Evolutionary conservation across 805 yeast genomes (phyloP).

Genomic region (Yamadazyma sp.): DNA sequence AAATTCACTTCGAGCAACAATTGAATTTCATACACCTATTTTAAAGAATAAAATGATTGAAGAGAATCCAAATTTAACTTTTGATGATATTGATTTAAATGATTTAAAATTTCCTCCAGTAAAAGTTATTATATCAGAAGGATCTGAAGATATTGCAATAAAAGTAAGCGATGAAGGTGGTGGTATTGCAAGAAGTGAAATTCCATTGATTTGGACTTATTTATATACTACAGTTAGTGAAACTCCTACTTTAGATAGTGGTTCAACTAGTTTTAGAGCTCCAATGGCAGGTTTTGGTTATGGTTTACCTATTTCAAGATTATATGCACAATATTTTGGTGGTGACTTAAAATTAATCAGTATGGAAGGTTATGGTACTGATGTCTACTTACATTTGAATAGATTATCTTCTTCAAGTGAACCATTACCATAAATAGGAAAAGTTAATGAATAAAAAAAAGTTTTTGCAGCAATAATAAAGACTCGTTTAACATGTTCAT

Average conservation of each 20-base stretch:
- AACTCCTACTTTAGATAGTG: constrained; percentile 61
- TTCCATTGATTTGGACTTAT: constrained; percentile 87
- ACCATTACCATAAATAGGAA: constrained; percentile 59
- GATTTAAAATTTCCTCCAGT: constrained; percentile 79
- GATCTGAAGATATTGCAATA: constrained; percentile 85
- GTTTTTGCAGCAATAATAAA: too few species aligned
- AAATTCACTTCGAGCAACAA: constrained; percentile 84
- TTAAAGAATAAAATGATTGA: constrained; percentile 35
- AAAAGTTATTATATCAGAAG: constrained; percentile 83
- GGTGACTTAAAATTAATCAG: constrained; percentile 84
- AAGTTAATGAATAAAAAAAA: too few species aligned
- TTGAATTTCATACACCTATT: constrained; percentile 68
- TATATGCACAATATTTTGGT: constrained; percentile 87
- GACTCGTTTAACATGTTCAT: too few species aligned
- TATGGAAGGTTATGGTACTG: constrained; percentile 95
- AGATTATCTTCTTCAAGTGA: constrained; percentile 71
- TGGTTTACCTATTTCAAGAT: constrained; percentile 81
- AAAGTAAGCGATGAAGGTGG: constrained; percentile 90
- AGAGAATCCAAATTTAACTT: constrained; percentile 39
- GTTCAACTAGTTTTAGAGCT: constrained; percentile 68
- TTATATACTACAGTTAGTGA: constrained; percentile 83
- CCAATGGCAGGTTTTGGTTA: constrained; percentile 96
- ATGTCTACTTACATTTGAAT: constrained; percentile 83
- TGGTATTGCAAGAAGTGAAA: constrained; percentile 81
- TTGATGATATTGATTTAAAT: constrained; percentile 44